phyloP scores from a whole-genome alignment of 306 rosid genomes.

The Castanea crenata region DNA sequence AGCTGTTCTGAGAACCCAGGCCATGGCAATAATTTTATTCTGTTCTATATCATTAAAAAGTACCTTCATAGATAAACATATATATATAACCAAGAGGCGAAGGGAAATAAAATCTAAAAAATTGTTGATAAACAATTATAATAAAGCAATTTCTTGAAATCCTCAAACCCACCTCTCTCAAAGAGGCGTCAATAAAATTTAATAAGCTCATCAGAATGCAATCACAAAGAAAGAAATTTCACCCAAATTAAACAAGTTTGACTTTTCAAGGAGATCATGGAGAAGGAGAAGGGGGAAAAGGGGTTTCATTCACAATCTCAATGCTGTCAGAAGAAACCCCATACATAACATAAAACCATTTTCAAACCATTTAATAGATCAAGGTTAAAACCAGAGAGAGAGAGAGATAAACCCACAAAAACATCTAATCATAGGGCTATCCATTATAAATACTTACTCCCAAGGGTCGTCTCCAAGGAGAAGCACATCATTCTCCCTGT shows the following conservation, averaged over 20 bases:
- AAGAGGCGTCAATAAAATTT: neutral
- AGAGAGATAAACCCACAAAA: neutral
- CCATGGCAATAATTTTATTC: neutral
- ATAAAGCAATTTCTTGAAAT: no score
- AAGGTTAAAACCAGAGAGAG: neutral
- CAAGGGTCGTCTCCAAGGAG: conserved; percentile 97
- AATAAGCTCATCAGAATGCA: neutral
- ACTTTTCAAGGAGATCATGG: neutral
- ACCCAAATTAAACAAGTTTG: neutral
- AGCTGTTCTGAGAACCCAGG: conserved; percentile 4
- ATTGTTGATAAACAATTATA: no score
- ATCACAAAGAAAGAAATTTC: neutral
- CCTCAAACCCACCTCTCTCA: no score
- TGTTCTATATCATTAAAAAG: no score
- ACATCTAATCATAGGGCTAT: neutral
- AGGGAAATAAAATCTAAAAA: no score
- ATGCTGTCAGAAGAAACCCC: neutral
- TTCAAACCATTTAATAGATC: neutral
- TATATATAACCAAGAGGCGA: no score
- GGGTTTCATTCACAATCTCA: neutral
- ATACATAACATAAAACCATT: neutral
- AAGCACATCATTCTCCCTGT: conserved; percentile 95
- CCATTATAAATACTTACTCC: conserved; percentile 65
- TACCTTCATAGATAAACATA: no score
- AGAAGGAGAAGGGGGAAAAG: neutral